Conservation (phyloP, 805 yeast genomes). For the Jamesozyma spencerorum region DNA sequence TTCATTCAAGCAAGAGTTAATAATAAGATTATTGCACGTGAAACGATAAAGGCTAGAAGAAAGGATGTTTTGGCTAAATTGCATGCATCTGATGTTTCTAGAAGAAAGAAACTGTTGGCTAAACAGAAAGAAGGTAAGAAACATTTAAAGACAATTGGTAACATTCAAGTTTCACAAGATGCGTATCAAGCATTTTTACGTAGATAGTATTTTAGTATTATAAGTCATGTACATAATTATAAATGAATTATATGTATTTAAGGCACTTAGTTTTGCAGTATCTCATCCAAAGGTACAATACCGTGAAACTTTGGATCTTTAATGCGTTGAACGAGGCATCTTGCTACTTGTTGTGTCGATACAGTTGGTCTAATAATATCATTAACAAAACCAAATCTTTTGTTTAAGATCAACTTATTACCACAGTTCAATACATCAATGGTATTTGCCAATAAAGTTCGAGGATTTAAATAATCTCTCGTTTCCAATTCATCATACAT, state of each 20-base stretch:
- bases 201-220: conserved; percentile 2
- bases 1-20: conserved; percentile 85
- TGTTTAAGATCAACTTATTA: conserved; percentile 35
- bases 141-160: conserved; percentile 63
- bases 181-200: conserved; percentile 80
- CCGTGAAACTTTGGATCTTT: conserved; percentile 45
- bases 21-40: conserved; percentile 76
- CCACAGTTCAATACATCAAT: conserved; percentile 37
- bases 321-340: conserved; percentile 45
- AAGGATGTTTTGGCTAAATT: conserved; percentile 90
- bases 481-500: conserved; percentile 50
- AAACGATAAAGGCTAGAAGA: conserved; percentile 85
- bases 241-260: not conserved
- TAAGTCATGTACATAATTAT: not conserved
- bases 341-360: conserved; percentile 62
- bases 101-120: conserved; percentile 78
- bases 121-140: conserved; percentile 94
- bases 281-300: conserved; percentile 48
- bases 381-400: conserved; percentile 35
- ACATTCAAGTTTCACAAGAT: conserved; percentile 67
- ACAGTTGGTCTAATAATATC: conserved; percentile 50
- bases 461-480: conserved; percentile 21
- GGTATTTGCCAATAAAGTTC: conserved; percentile 31
- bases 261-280: conserved; percentile 10
- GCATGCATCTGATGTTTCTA: conserved; percentile 86